Base-by-base conservation (phyloP, 106 monocot genomes). In the Dioscorea dumetorum region DNA sequence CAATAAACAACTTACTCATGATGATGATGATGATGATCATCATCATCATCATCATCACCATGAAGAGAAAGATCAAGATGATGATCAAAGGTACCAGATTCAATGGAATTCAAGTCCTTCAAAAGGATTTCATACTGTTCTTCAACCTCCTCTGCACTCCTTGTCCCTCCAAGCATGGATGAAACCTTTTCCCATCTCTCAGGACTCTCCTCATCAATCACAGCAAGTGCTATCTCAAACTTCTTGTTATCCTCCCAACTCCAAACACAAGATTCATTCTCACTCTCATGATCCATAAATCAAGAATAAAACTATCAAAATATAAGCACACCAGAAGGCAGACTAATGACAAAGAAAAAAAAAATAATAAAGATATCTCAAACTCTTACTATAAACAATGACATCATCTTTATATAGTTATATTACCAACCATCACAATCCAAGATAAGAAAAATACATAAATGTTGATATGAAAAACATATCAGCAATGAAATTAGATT, bases 201-300 rank as follows among this genome's bases (percentile, higher is more conserved):
- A 0, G 74, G 83, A 12, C 35, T 61, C 22, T 34, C 66, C 62
- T 79, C 78, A 31, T 83, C 79, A 16, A 76, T 61, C 48, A 57
- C 24, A 18, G 74, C 83, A 57, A 83, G 53, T 11, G 78, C 78
- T 34, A 78, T 5, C 78, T 83, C 83, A 59, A 83, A 83, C 33
- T 56, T 5, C 74, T 83, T 83, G 71, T 83, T 83, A 49, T 83
- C 83, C 35, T 83, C 71, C 78, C 78, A 71, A 58, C 79, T 83
- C 83, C 83, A 83, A 15, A 58, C 54, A 51, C 24, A 64, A 58
- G 24, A 53, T n/a, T 2, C 22, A 48, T 22, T 16, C 15, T 22
- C 56, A 20, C 49, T 62, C 33, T 34, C 16, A 22, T 23, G 28
- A 28, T 28, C 28, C 28, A 28, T 28, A 28, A 28, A 28, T 28